Base-by-base conservation (phyloP, 495 filamentous ascomycete genomes). In the Xylaria intraflava region DNA sequence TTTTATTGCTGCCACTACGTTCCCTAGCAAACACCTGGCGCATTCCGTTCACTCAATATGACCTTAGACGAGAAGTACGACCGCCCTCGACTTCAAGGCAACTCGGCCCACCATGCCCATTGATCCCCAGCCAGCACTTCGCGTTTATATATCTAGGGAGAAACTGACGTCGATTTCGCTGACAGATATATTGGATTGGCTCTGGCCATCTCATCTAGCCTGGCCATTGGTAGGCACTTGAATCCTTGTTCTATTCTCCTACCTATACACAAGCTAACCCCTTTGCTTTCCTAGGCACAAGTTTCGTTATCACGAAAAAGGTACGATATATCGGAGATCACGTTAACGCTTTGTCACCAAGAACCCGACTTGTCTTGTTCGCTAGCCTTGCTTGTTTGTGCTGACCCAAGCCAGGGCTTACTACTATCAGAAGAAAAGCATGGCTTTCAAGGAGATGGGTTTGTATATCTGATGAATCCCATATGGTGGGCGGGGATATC, bases 391-490 rank as follows among this genome's bases (percentile, higher is more conserved):
- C 36, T 55, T 57, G n/a, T 12, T 14, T 8, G 23, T 22, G 29
- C 53, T 61, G 43, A 62, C 35, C 16, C 38, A 20, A 45, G 22
- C 31, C 62, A 95, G 89, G 93, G 93, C 44, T 79, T 98, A 51
- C 88, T 88, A 68, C 88, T 94, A 60, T 87, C 92, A 48, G 87
- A 86, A 58, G 86, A 93, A 72, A 78, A 81, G 64, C 90, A 94
- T 71, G 93, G 94, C 31, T 98, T 97, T 67, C 90, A 96, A 65
- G 93, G 94, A 51, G 93, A 97, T 62, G 94, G 94, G 35, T 98
- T 88, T 68, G 81, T 87, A 70, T 98, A 98, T 72, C 64, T 98
- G 53, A 87, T 82, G 64, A 96, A 83, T 68, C 90, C 93, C 3
- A 79, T 88, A 67, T 98, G 93, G 93, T 98, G 93, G 93, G 85